Percentiles rank a stretch among this genome's conserved stretches.
Evolutionary conservation across 129 eudicot species (phyloP).

Genomic region (Helichrysum umbraculigerum): DNA sequence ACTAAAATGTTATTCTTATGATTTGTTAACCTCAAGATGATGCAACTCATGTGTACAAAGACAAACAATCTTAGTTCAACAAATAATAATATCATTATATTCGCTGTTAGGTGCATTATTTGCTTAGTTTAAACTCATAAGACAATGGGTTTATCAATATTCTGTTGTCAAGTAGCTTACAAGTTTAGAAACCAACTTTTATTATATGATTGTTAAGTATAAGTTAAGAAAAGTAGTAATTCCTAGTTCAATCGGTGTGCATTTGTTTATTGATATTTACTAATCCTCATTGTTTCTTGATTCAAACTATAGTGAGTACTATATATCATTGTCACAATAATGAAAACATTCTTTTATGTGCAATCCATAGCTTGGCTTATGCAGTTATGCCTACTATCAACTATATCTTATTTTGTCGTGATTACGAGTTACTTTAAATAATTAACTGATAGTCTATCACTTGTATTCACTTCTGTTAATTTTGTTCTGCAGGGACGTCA

Average conservation of each 20-base stretch:
- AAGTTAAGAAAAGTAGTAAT: conserved; percentile 4
- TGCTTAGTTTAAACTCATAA: conserved; percentile 11
- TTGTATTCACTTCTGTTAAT: conserved; percentile 5
- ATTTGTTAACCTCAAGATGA: background rate
- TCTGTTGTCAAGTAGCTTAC: conserved; percentile 25
- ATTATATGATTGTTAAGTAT: conserved; percentile 5
- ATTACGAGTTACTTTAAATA: background rate
- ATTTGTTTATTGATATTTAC: conserved; percentile 2
- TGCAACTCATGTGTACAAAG: background rate
- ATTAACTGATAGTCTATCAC: background rate
- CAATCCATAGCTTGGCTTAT: no score
- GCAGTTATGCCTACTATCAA: background rate
- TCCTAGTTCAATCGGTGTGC: background rate
- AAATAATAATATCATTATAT: background rate
- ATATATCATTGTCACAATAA: background rate
- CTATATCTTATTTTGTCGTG: background rate
- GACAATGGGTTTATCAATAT: conserved; percentile 1
- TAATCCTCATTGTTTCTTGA: conserved; percentile 22
- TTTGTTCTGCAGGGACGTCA: conserved; percentile 66
- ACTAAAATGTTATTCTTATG: background rate
- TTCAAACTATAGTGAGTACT: conserved; percentile 19
- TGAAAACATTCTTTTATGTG: background rate
- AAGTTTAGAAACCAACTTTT: conserved; percentile 3
- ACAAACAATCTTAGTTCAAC: conserved; percentile 16
- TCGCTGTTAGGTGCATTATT: conserved; percentile 12